Evolutionary conservation across 139 green algal genomes (phyloP), one percentile per base, ranked within the genome.

Genomic region (Pedinophyceae sp.): DNA sequence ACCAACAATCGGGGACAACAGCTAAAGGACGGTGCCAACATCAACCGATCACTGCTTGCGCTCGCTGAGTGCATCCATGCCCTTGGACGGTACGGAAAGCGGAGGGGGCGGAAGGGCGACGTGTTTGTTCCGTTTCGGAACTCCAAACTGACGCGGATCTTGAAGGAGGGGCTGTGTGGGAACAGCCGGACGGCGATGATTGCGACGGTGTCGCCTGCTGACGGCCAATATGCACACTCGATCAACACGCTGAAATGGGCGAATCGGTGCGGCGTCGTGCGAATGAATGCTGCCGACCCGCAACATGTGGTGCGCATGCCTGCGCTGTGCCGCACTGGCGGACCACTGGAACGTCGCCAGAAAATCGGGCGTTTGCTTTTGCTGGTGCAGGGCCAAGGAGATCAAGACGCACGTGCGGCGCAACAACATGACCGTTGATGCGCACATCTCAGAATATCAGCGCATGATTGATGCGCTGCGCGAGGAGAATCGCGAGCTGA

Each of bases 381-480:
- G n/a, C n/a, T n/a, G n/a, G n/a, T n/a, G n/a, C n/a, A n/a, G 84
- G 0, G 84, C 84, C 29, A 93, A 93, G 68, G 82, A 91, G 63
- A 93, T 93, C 71, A 91, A 93, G 68, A 93, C 82, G 2, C 77
- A 87, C 50, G 66, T 89, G 45, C 62, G 80, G n/a, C 65, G 73
- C 52, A 88, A 90, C 58, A 67, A 78, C 22, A 72, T 71, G 41
- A 86, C 71, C 0, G 77, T 87, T n/a, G 74, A 87, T 67, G 69
- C 52, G 27, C 83, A 93, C 59, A 64, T 90, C 29, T 54, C 72
- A 1, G 79, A 89, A 59, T 88, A 90, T 62, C 72, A 86, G 54
- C 58, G 64, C 30, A 87, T 92, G 60, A 92, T 92, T 51, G 80
- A 88, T 60, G 72, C 75, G 48, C 65, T 88, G 51, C 76, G n/a